phyloP scores from a whole-genome alignment of 148 eudicot genomes.

The Beta vulgaris region DNA sequence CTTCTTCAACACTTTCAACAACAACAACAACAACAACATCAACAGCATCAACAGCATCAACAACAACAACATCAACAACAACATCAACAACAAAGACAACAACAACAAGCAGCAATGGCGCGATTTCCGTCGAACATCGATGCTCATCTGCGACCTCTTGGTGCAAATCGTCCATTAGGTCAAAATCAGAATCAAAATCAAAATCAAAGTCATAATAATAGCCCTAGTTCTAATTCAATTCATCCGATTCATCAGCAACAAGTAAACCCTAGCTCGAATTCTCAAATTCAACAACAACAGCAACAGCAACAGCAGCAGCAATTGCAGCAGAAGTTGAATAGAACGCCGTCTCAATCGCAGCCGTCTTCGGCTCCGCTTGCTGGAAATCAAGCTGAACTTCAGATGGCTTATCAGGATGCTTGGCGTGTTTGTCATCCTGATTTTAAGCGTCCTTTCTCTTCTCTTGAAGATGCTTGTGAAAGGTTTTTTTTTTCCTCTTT shows the following conservation, averaged over 20 bases:
- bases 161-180: constrained; percentile 33
- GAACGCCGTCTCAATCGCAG: neutral
- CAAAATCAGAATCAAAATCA: constrained; percentile 17
- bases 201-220: constrained; percentile 17
- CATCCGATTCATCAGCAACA: neutral
- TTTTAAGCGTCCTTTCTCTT: constrained; percentile 73
- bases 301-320: constrained; percentile 33
- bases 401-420: constrained; percentile 91
- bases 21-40: constrained; percentile 34
- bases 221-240: constrained; percentile 27
- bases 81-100: constrained; percentile 10
- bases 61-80: constrained; percentile 39
- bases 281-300: constrained; percentile 26
- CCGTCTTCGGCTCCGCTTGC: constrained; percentile 22
- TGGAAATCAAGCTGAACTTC: constrained; percentile 59
- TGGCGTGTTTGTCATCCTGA: constrained; percentile 95
- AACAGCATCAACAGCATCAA: constrained; percentile 32
- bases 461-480: constrained; percentile 92
- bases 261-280: constrained; percentile 33
- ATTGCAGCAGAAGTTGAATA: constrained; percentile 26
- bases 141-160: constrained; percentile 60
- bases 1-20: constrained; percentile 23
- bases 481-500: constrained; percentile 38
- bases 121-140: constrained; percentile 80
- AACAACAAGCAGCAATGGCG: constrained; percentile 42